These are phyloP conservation scores for Claviceps sp. DNA, from an alignment of 2,329 filamentous ascomycete species.

Conservation along the genomic window DNA sequence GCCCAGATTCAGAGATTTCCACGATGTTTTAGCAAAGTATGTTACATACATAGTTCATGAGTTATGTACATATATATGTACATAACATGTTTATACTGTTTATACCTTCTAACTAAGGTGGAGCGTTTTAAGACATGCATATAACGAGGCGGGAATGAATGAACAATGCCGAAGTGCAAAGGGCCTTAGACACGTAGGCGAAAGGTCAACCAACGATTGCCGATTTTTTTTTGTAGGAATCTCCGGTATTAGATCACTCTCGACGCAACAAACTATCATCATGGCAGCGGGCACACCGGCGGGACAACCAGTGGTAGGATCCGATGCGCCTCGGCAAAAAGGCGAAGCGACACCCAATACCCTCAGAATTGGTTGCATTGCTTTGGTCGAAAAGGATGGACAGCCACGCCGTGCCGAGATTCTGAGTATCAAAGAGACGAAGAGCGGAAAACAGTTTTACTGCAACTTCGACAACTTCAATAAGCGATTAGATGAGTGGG, in stretches of 20 bases:
- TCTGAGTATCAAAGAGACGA: constrained; percentile 81
- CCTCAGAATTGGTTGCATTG: constrained; percentile 49
- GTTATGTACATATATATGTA: too few species aligned
- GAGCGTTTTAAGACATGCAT: background rate
- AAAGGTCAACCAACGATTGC: background rate
- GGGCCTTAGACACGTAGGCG: too few species aligned
- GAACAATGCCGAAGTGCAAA: too few species aligned
- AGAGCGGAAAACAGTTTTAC: constrained; percentile 81
- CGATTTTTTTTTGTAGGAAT: background rate
- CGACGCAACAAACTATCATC: constrained; percentile 17
- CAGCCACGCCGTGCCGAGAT: constrained; percentile 88
- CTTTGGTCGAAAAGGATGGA: constrained; percentile 57
- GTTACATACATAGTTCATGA: background rate
- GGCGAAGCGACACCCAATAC: constrained; percentile 77
- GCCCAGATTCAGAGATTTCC: background rate
- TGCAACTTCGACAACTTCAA: constrained; percentile 99
- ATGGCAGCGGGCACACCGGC: constrained; percentile 39
- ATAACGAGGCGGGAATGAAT: background rate
- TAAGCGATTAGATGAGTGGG: constrained; percentile 77
- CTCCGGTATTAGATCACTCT: background rate
- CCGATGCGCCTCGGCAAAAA: constrained; percentile 50
- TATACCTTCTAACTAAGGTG: too few species aligned
- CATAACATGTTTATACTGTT: too few species aligned
- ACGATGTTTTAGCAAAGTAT: background rate
- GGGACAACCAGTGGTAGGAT: constrained; percentile 41